Evolutionary conservation across 345 rosid genomes (phyloP).

Genomic region (Garcia nutans): DNA sequence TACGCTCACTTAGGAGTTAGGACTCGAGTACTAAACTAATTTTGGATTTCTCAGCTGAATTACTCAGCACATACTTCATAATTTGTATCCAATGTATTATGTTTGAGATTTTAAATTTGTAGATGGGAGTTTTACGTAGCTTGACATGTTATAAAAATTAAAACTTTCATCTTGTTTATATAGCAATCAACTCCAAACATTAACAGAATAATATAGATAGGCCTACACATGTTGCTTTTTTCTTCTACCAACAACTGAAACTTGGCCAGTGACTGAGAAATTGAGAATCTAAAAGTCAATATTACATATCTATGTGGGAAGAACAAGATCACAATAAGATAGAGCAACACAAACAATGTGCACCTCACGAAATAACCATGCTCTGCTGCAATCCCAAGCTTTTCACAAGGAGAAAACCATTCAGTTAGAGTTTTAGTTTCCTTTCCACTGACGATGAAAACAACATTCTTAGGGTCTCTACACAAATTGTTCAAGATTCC

Average conservation of each 20-base stretch:
- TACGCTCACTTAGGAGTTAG: background rate
- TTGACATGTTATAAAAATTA: background rate
- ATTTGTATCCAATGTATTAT: background rate
- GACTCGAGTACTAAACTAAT: background rate
- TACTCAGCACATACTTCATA: background rate
- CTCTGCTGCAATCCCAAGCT: constrained; percentile 87
- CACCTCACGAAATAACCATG: constrained; percentile 84
- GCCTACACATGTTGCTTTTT: background rate
- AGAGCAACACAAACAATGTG: background rate
- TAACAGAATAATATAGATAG: background rate
- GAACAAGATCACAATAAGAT: background rate
- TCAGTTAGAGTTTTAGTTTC: constrained; percentile 59
- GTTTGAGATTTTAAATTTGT: background rate
- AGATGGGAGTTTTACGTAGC: background rate
- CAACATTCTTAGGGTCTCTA: constrained; percentile 72
- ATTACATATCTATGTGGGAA: background rate
- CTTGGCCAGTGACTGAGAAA: background rate
- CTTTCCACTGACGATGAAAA: constrained; percentile 83
- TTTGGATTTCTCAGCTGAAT: background rate
- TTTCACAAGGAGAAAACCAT: constrained; percentile 75
- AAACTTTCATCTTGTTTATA: background rate
- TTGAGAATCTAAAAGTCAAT: background rate
- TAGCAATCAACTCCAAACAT: background rate
- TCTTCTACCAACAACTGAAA: background rate
- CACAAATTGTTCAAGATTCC: constrained; percentile 63